Evolutionary conservation across 139 green algal genomes (phyloP).

Genomic region (Volvox africanus): DNA sequence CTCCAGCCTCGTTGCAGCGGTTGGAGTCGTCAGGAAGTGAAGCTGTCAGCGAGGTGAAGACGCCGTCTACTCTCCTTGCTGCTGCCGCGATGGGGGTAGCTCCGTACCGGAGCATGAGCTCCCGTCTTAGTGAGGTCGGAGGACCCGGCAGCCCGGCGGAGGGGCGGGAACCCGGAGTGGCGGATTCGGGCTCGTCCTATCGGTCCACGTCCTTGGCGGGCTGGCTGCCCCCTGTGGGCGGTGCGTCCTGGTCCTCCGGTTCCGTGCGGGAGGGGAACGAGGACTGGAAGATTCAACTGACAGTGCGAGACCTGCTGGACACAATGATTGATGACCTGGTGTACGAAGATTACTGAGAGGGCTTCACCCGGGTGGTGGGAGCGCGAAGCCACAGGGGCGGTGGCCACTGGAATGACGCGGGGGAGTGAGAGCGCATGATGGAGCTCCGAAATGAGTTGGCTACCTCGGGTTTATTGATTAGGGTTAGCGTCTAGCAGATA

Average conservation of each 20-base stretch:
- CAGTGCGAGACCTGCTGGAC: constrained; percentile 26
- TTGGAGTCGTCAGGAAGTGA: not conserved
- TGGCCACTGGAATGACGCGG: too few species aligned
- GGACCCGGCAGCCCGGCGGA: not conserved
- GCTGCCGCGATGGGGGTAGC: not conserved
- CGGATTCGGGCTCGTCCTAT: not conserved
- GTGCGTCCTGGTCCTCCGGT: too few species aligned
- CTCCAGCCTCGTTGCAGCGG: not conserved
- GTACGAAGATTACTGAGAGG: not conserved
- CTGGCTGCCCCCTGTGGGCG: not conserved
- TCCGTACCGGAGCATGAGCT: not conserved
- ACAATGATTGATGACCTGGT: constrained; percentile 28
- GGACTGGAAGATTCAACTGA: constrained; percentile 15
- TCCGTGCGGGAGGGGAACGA: not conserved
- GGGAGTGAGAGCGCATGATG: too few species aligned
- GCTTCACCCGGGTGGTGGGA: too few species aligned
- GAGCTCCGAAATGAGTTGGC: too few species aligned
- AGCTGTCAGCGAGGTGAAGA: not conserved
- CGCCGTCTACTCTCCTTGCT: not conserved
- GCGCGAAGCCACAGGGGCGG: too few species aligned
- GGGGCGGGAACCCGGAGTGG: not conserved
- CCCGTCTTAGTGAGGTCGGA: not conserved
- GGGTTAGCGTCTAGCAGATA: too few species aligned
- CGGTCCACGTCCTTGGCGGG: constrained; percentile 1
- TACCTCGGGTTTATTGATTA: too few species aligned